Base-by-base conservation (phyloP, 306 rosid genomes). In the Hippophae tibetana region DNA sequence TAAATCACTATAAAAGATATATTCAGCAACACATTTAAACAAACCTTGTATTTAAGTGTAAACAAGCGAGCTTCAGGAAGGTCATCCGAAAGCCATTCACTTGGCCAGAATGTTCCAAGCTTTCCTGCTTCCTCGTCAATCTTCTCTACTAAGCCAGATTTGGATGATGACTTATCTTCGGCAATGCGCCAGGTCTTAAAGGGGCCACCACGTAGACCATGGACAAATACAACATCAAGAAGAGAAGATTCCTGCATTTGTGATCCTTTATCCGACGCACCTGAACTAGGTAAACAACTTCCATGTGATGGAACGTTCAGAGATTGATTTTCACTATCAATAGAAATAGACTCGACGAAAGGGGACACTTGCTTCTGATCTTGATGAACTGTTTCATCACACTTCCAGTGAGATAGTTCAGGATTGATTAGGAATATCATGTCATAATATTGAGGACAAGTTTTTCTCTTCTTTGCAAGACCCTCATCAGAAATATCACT, bases 71-170 rank as follows among this genome's bases (percentile, higher is more conserved):
- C 98, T 60, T 77, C 76, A 10, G 89, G 93, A 55, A 87, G 79
- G 76, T 92, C 98, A 67, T 77, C 63, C 13, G 98, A 85, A 70
- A 92, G 96, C 98, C 98, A 92, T 83, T 87, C 98, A 73, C 96
- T 84, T 25, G 98, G 98, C 98, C 98, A 92, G 70, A 92, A 92
- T 67, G 96, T 87, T 65, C 98, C 96, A 14, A 66, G 81, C 86
- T 83, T 92, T 75, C 98, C 96, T 56, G 98, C 89, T 74, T 85
- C 95, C 90, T 85, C 85, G 49, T 92, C 96, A 78, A 92, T 85
- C 89, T 88, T 92, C 78, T 92, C 98, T 66, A 92, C 93, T 71
- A 92, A 76, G 68, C 82, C 75, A 78, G 89, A 78, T 59, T 68
- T 75, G 52, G 95, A 81, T 65, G 93, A 88, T 69, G 95, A 76